These are phyloP conservation scores for Cenchrus fungigraminus DNA, from an alignment of 176 grass and related monocot species.

Conservation along the genomic window DNA sequence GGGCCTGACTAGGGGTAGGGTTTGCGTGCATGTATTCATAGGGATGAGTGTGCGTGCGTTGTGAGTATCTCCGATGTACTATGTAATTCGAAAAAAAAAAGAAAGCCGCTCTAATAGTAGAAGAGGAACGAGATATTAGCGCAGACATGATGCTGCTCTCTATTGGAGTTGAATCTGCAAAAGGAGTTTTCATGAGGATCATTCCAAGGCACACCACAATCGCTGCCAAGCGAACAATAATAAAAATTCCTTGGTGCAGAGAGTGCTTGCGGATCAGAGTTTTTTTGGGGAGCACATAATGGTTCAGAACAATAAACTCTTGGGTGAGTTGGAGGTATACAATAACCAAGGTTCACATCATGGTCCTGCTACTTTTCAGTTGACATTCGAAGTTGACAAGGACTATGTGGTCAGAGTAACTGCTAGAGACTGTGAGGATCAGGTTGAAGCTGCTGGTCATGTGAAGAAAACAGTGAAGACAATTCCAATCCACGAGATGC, in stretches of 20 bases:
- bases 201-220: slow-evolving; percentile 18
- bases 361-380: neutral
- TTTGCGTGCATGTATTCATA: too few species aligned
- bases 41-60: too few species aligned
- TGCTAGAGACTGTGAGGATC: neutral
- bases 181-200: neutral
- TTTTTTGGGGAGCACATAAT: neutral
- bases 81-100: too few species aligned
- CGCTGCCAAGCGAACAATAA: neutral
- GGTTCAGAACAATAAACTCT: neutral
- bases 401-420: slow-evolving; percentile 1
- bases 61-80: too few species aligned
- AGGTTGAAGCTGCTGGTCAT: neutral
- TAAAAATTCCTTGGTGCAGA: slow-evolving; percentile 15
- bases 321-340: neutral
- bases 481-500: too few species aligned
- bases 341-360: neutral
- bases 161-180: neutral
- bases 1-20: too few species aligned
- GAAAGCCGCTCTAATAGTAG: neutral
- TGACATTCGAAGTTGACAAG: slow-evolving; percentile 24
- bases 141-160: neutral
- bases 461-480: neutral
- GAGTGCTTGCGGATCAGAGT: neutral
- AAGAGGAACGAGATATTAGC: neutral